Evolutionary conservation across 1,284 basidiomycete species (phyloP), one percentile per base, ranked within the genome.

Genomic region (Pterulicium gracile): DNA sequence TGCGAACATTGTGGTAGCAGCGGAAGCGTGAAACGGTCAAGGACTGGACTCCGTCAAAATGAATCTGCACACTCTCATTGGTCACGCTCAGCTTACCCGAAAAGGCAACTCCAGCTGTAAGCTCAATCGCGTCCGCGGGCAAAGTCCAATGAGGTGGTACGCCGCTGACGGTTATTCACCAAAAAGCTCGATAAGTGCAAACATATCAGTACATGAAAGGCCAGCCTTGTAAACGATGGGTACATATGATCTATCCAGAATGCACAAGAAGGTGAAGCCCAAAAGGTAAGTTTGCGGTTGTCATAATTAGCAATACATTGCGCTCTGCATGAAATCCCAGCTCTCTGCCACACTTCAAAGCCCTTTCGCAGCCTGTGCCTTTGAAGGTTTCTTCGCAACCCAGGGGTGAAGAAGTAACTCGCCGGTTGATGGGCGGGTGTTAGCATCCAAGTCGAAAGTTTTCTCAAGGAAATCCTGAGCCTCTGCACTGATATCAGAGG

Each of bases 391-490:
- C 56, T 72, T 70, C 44, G 56, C 55, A 17, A 92, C 67, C 81
- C 90, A 97, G 0, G 76, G 60, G 57, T 94, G 85, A 47, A 77
- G 74, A 23, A 91, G 69, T 3, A 96, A 68, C 51, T 82, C 81
- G 0, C 73, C 69, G 4, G 92, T 92, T 10, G 83, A 77, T 1
- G 92, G 92, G 35, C 93, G 76, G n/a, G 75, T 77, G 52, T 80
- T 73, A 53, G 92, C 82, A 56, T 95, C 77, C 44, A 92, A 70
- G 54, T 91, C 84, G 58, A 97, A 96, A 2, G 92, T 92, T 51
- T 75, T 73, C 34, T 78, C 73, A 44, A 97, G 70, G 66, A 96
- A 93, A 55, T 87, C 81, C 45, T 86, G 82, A 0, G 88, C 88
- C 18, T 94, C 90, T 0, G 76, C 51, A 1, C 88, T 88, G 47